Base-by-base conservation (phyloP, 2,329 filamentous ascomycete species). In the Aspergillus viridinutans region DNA sequence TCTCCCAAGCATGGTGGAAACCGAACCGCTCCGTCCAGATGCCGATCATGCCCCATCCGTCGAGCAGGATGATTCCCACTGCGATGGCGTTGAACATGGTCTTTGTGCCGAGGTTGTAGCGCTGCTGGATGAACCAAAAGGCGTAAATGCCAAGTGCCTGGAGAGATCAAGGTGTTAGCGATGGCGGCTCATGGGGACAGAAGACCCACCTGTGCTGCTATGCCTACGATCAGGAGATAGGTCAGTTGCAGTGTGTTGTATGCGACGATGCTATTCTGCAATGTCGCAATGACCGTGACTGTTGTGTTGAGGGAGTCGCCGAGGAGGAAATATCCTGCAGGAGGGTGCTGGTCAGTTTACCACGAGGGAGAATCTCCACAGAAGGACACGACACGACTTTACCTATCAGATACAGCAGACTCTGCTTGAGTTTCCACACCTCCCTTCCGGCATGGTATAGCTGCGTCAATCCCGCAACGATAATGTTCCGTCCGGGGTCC, bases 251-350 rank as follows among this genome's bases (percentile, higher is more conserved):
- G 74, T 0, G 84, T 86, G 64, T 87, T 84, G 70, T 88, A 89
- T 3, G 79, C 76, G 3, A 89, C 85, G 3, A 88, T 80, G 38
- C 78, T 78, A 62, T 88, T 88, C 65, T 89, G 87, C 4, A 88
- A 71, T 0, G 85, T 89, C 0, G 75, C 78, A 32, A 89, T 84
- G 23, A 89, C 85, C 0, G 87, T 89, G 4, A 88, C 84, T 0
- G 86, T 88, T 0, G 87, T 90, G 68, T 89, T 89, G 38, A 89
- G 76, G 1, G 83, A 85, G 70, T 89, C 87, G n/a, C 85, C 86
- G 0, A 89, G 80, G 1, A 89, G 75, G 67, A 89, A 89, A 66
- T 88, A 89, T 3, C 80, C 78, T 71, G 60, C 57, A 21, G 23
- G 20, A 49, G 32, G 4, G 32, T 17, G 5, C 14, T 28, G 54